Conservation (phyloP, 148 eudicot species). For the Vaccinium corymbosum region DNA sequence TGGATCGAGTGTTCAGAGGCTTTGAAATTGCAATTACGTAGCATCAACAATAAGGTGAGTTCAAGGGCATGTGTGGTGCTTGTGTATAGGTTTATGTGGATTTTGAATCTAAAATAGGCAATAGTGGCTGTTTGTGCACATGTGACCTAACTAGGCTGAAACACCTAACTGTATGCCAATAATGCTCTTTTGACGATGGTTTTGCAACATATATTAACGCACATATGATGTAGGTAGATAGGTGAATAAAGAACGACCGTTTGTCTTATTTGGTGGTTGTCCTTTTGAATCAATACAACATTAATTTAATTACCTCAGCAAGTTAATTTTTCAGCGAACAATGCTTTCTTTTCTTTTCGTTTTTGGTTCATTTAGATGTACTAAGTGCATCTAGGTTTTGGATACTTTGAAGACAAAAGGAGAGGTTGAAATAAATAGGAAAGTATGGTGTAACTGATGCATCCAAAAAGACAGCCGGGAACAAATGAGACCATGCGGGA, state of each 20-base stretch:
- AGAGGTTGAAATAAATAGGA: constrained; percentile 27
- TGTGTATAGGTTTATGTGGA: not conserved
- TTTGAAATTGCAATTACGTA: constrained; percentile 48
- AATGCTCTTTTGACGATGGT: not conserved
- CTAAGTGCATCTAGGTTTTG: not conserved
- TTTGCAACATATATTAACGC: not conserved
- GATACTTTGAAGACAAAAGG: not conserved
- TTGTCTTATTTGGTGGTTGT: not conserved
- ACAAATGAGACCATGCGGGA: not conserved
- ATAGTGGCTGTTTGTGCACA: not conserved
- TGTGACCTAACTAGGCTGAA: not conserved
- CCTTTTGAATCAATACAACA: not conserved
- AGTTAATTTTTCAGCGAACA: too few relatives aligned
- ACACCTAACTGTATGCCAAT: not conserved
- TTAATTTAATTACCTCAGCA: not conserved
- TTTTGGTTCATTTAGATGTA: not conserved
- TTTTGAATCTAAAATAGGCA: not conserved
- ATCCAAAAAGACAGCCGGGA: not conserved
- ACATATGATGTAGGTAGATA: not conserved
- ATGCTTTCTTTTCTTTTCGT: not conserved
- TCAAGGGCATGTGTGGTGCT: not conserved
- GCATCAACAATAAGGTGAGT: constrained; percentile 69
- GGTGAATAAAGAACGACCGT: not conserved
- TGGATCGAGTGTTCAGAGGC: constrained; percentile 61
- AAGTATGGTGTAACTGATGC: constrained; percentile 16